phyloP scores from a whole-genome alignment of 1,284 basidiomycete species.

The Irpex sp. region DNA sequence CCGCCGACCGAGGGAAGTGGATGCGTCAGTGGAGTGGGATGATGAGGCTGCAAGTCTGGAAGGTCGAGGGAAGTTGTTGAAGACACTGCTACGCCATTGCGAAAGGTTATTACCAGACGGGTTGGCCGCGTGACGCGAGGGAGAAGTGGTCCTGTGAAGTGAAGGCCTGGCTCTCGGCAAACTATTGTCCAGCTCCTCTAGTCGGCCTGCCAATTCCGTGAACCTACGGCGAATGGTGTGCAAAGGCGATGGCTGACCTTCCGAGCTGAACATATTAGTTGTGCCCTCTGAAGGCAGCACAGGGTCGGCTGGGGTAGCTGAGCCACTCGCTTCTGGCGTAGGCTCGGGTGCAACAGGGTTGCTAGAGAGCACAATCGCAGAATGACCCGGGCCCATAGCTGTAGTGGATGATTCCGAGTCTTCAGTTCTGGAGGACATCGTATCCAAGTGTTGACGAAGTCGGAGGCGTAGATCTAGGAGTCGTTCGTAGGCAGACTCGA shows the following conservation, averaged over 20 bases:
- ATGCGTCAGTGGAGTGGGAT: constrained; percentile 7
- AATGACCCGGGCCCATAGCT: constrained; percentile 24
- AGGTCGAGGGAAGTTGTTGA: constrained; percentile 2
- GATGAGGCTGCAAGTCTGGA: not conserved
- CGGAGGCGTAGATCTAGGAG: constrained; percentile 9
- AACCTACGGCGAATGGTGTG: constrained; percentile 11
- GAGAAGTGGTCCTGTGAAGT: not conserved
- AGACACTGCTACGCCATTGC: not conserved
- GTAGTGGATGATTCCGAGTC: not conserved
- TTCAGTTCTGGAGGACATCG: constrained; percentile 7
- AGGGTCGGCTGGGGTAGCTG: not conserved
- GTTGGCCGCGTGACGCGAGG: not conserved
- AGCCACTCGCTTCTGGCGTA: not conserved
- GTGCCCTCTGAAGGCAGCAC: not conserved
- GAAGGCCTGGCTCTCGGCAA: not conserved
- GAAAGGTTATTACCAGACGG: not conserved
- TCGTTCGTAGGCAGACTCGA: constrained; percentile 13
- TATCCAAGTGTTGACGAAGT: constrained; percentile 3
- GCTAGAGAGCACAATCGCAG: constrained; percentile 23
- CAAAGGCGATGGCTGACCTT: not conserved
- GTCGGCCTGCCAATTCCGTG: constrained; percentile 2
- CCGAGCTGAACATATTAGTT: not conserved
- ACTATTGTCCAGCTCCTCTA: constrained; percentile 1
- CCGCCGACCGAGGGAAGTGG: constrained; percentile 22
- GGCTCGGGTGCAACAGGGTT: not conserved